Evolutionary conservation across 2,329 filamentous ascomycete genomes (phyloP).

Genomic region (Fusarium nematophilum): DNA sequence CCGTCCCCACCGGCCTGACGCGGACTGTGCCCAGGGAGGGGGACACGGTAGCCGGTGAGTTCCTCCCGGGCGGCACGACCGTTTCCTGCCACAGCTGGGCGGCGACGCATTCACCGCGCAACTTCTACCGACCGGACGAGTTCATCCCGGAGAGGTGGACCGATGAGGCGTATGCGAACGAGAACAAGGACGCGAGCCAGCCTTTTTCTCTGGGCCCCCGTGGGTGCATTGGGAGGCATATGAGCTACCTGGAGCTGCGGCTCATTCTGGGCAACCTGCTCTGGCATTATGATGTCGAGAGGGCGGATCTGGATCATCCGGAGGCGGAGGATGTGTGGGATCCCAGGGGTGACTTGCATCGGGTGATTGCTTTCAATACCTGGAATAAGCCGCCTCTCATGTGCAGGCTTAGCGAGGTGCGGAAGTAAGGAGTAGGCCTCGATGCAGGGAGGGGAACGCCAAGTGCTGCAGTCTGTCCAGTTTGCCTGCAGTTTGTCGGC

Average conservation of each 20-base stretch:
- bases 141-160: conserved; percentile 63
- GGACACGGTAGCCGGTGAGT: conserved; percentile 9
- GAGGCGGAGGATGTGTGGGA: conserved; percentile 43
- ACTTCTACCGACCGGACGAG: conserved; percentile 57
- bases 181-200: conserved; percentile 57
- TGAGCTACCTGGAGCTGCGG: conserved; percentile 63
- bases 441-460: background rate
- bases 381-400: conserved; percentile 45
- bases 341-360: conserved; percentile 36
- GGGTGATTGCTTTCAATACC: conserved; percentile 39
- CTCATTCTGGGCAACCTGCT: conserved; percentile 60
- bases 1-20: conserved; percentile 41
- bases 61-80: conserved; percentile 9
- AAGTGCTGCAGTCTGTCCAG: too few species aligned
- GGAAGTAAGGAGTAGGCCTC: background rate
- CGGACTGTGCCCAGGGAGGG: conserved; percentile 46
- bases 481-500: too few species aligned
- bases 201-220: conserved; percentile 61
- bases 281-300: conserved; percentile 60
- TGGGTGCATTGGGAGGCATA: conserved; percentile 61
- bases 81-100: conserved; percentile 47
- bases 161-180: conserved; percentile 52
- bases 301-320: conserved; percentile 26
- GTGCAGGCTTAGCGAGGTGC: conserved; percentile 25
- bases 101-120: conserved; percentile 52